Conservation (phyloP, 441 rosid genomes). For the Brassica balearica region DNA sequence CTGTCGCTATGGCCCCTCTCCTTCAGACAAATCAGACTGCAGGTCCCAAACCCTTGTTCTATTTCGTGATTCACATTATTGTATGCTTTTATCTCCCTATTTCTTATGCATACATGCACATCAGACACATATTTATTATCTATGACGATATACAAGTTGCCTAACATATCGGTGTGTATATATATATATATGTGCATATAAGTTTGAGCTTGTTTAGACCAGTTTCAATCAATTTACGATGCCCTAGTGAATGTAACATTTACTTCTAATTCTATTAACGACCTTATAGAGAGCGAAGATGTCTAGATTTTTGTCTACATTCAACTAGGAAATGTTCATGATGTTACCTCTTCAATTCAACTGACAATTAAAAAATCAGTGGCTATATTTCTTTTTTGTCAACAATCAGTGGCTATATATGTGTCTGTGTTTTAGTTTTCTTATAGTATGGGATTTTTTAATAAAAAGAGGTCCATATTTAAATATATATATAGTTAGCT, state of each 20-base stretch:
- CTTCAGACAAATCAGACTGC: constrained; percentile 44
- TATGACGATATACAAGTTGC: constrained; percentile 22
- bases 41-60: constrained; percentile 62
- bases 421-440: background rate
- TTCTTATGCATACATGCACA: constrained; percentile 16
- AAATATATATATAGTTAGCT: background rate
- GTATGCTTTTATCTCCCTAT: constrained; percentile 32
- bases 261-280: background rate
- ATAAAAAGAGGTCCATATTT: background rate
- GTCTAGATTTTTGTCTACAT: constrained; percentile 1
- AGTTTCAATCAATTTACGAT: background rate
- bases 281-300: background rate
- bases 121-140: constrained; percentile 22
- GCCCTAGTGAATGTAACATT: background rate
- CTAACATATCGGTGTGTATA: background rate
- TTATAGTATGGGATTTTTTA: background rate
- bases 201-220: constrained; percentile 3
- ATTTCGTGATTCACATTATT: constrained; percentile 72
- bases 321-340: constrained; percentile 3
- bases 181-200: constrained; percentile 5
- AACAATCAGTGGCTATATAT: no score
- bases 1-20: constrained; percentile 44
- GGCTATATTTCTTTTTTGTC: background rate
- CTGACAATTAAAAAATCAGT: background rate
- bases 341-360: background rate